A percentile compares a stretch with the other conserved stretches of the same genome.
phyloP scores from a whole-genome alignment of 108 stramenopile species.

The Mediolabrus comicus region DNA sequence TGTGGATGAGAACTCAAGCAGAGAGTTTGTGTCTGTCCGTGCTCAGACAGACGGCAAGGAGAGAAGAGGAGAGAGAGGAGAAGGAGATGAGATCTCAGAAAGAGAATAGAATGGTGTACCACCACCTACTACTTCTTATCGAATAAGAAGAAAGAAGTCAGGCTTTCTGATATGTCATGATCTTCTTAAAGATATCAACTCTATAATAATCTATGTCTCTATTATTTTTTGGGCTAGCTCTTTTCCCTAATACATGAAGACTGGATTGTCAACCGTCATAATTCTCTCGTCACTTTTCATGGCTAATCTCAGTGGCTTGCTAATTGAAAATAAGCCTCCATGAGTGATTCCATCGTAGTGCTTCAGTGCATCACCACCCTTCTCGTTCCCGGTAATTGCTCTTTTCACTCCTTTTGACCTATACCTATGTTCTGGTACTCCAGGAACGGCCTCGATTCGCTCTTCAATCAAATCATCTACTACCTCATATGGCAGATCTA shows the following conservation, averaged over 20 bases:
- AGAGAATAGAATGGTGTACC: no score
- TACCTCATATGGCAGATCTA: not conserved
- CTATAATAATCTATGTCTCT: no score
- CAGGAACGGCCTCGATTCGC: constrained; percentile 37
- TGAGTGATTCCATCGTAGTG: constrained; percentile 86
- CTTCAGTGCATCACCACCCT: constrained; percentile 50
- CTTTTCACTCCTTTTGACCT: constrained; percentile 16
- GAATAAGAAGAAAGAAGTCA: no score
- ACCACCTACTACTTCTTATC: no score
- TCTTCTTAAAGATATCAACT: no score
- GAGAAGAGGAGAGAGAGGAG: no score
- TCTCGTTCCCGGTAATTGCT: constrained; percentile 12
- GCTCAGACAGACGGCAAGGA: no score
- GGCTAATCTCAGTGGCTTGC: constrained; percentile 77
- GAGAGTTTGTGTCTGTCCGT: no score
- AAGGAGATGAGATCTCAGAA: no score
- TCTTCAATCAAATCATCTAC: constrained; percentile 54
- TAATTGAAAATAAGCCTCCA: constrained; percentile 71
- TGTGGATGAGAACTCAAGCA: no score
- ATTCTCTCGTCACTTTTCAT: constrained; percentile 72
- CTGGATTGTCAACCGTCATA: constrained; percentile 87
- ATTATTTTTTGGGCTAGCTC: no score
- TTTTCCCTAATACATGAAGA: constrained; percentile 91
- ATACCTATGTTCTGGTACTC: constrained; percentile 34
- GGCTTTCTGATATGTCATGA: no score